Evolutionary conservation across 202 grass and related monocot genomes (phyloP), one percentile per base, ranked within the genome.

Genomic region (Cymbopogon flexuosus): DNA sequence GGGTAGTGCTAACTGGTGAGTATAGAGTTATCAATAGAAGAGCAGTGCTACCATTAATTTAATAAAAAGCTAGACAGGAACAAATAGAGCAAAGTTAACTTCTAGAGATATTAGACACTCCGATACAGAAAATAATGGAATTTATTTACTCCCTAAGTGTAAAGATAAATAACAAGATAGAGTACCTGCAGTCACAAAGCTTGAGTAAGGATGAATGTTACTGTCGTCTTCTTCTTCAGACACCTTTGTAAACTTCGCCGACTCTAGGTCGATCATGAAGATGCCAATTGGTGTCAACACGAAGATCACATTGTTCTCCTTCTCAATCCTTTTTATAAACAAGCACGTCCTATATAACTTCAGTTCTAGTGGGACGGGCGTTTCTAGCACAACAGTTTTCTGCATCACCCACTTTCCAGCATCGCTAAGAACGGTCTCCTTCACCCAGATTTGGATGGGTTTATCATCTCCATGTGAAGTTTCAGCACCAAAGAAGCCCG

Each of bases 221-320:
- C 18, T 52, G 47, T 52, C 18, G 16, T 5, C 0, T 8, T 0
- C n/a, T 52, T 52, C 18, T 63, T 49, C 29, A 13, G 29, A 7
- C 46, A 65, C 19, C 10, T 31, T 65, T 1, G 3, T 65, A 43
- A 13, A 49, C 41, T 22, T 18, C 60, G 65, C 23, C 2, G 42
- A 78, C 3, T 52, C 18, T 0, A 78, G 61, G 8, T 78, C 18
- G 62, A 78, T 23, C 42, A 52, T 36, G 6, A 67, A 8, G 7
- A 67, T 7, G 10, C 12, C 30, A 0, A 2, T 3, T 10, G 1
- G 1, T 0, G 27, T 66, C 6, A 0, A 23, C 0, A 65, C 2
- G 47, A 47, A 78, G 9, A 52, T 52, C 29, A 14, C 5, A 23
- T 24, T 36, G 16, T 2, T 14, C 1, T 78, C 76, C 42, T 78